Conservation (phyloP, 2,329 filamentous ascomycete species). For the Microdochium bolleyi region DNA sequence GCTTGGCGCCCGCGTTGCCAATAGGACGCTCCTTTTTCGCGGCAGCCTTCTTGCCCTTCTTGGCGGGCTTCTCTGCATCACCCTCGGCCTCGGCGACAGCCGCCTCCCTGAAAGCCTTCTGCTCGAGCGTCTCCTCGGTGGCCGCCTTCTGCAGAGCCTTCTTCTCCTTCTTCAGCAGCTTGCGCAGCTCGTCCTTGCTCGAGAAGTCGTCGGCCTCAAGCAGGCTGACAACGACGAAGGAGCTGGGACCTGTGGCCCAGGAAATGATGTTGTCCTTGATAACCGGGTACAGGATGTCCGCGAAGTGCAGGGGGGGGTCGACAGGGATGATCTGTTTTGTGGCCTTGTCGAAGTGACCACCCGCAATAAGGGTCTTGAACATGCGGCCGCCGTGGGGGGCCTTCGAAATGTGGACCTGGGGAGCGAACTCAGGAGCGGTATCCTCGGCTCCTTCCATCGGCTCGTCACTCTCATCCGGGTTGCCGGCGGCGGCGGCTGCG, state of each 20-base stretch:
- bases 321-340: constrained; percentile 63
- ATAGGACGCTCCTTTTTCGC: constrained; percentile 31
- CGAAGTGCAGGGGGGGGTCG: constrained; percentile 73
- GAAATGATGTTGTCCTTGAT: constrained; percentile 67
- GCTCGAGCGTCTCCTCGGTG: constrained; percentile 45
- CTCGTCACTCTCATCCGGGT: constrained; percentile 38
- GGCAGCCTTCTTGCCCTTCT: constrained; percentile 30
- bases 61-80: constrained; percentile 27
- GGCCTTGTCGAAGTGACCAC: constrained; percentile 74
- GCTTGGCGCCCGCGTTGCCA: constrained; percentile 54
- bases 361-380: constrained; percentile 85
- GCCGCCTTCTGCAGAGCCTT: constrained; percentile 63
- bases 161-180: constrained; percentile 65
- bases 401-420: constrained; percentile 48
- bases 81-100: constrained; percentile 40
- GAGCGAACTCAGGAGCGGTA: constrained; percentile 15
- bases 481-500: constrained; percentile 52
- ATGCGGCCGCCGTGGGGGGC: constrained; percentile 65
- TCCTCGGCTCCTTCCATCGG: constrained; percentile 3
- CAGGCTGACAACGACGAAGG: constrained; percentile 78
- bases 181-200: constrained; percentile 57
- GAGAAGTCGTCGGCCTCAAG: constrained; percentile 68
- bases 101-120: constrained; percentile 43
- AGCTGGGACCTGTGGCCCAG: constrained; percentile 82
- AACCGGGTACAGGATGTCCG: constrained; percentile 70